These are phyloP conservation scores for Kodamaea leandrae DNA, from an alignment of 805 yeast species.

Conservation along the genomic window DNA sequence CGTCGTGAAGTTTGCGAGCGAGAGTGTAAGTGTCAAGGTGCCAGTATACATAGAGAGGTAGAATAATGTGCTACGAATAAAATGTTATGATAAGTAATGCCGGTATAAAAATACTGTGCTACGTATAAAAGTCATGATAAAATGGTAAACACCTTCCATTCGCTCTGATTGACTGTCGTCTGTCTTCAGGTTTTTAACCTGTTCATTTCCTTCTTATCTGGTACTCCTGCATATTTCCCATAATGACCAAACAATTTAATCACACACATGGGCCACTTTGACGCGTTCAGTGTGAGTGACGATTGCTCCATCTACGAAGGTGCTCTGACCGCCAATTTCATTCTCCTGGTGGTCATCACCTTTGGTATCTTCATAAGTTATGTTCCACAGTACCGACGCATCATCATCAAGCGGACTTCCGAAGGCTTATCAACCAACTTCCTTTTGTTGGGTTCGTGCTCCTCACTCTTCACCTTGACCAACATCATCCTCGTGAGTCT, in stretches of 20 bases:
- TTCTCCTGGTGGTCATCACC: conserved; percentile 52
- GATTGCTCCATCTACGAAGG: conserved; percentile 43
- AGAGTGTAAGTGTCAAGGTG: conserved; percentile 18
- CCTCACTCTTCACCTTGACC: conserved; percentile 65
- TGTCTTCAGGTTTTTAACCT: too few species aligned
- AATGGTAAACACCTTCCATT: too few species aligned
- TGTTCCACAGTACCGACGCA: conserved; percentile 69
- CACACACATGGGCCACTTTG: not conserved
- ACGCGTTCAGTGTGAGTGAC: conserved; percentile 1
- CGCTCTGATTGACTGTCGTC: too few species aligned
- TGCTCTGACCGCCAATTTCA: conserved; percentile 51
- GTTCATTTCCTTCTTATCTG: not conserved
- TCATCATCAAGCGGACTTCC: conserved; percentile 56
- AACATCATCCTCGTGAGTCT: conserved; percentile 63
- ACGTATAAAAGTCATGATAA: too few species aligned
- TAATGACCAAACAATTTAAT: too few species aligned
- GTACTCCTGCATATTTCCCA: too few species aligned
- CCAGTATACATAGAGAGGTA: conserved; percentile 17
- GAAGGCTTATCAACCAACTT: conserved; percentile 79
- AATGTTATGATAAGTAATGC: too few species aligned
- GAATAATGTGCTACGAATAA: too few species aligned
- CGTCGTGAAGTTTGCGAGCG: conserved; percentile 20
- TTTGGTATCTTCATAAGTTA: conserved; percentile 69
- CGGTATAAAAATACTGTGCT: too few species aligned
- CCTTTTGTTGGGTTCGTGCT: conserved; percentile 64